These are phyloP conservation scores for Suillus discolor DNA, from an alignment of 768 basidiomycete species.

Conservation along the genomic window DNA sequence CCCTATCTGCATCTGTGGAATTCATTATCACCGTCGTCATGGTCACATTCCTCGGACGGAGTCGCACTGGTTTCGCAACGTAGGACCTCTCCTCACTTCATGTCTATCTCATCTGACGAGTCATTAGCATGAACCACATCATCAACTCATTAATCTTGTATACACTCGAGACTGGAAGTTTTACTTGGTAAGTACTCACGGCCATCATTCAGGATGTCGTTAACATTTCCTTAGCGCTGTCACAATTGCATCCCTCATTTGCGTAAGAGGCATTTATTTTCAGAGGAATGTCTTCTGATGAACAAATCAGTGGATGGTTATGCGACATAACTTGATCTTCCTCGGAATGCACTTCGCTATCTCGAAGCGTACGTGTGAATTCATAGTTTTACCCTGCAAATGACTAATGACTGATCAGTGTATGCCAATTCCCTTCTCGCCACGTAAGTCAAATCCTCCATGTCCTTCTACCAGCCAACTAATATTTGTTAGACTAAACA, in stretches of 20 bases:
- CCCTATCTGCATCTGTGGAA: slow-evolving; percentile 36
- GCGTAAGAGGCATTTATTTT: slow-evolving; percentile 19
- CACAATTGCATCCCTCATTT: slow-evolving; percentile 35
- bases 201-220: background rate
- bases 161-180: slow-evolving; percentile 52
- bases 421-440: slow-evolving; percentile 38
- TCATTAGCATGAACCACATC: slow-evolving; percentile 46
- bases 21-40: slow-evolving; percentile 33
- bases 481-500: slow-evolving; percentile 25
- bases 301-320: slow-evolving; percentile 27
- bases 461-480: background rate
- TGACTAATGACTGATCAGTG: slow-evolving; percentile 17
- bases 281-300: background rate
- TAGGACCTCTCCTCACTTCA: background rate
- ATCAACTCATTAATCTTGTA: slow-evolving; percentile 54
- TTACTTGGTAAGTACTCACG: slow-evolving; percentile 41
- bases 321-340: slow-evolving; percentile 39
- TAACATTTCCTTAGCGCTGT: slow-evolving; percentile 25
- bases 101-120: background rate
- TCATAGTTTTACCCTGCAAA: too few species aligned
- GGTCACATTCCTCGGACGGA: slow-evolving; percentile 34
- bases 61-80: slow-evolving; percentile 35
- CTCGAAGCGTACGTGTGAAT: slow-evolving; percentile 28
- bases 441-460: slow-evolving; percentile 23
- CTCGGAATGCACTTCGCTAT: slow-evolving; percentile 38